Base-by-base conservation (phyloP, 441 rosid genomes). In the Mallotus japonicus region DNA sequence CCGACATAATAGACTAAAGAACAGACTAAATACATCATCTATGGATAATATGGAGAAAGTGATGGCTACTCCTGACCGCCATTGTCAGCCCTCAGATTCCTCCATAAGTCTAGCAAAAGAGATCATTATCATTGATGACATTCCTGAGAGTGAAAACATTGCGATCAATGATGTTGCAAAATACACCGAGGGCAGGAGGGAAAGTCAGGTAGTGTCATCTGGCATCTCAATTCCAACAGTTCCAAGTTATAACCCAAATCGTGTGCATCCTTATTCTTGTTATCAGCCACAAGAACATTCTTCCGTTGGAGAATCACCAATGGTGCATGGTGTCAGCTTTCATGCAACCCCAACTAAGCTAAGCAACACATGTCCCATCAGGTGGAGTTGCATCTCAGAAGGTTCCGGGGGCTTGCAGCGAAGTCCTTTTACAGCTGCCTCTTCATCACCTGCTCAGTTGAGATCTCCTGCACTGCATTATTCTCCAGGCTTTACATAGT, bases 101-200 rank as follows among this genome's bases (percentile, higher is more conserved):
- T 44, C 80, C 28, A 10, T 57, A 65, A 72, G 72, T 77, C 72
- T 78, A 34, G 57, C 40, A n/a, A 86, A 80, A 78, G 90, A 87
- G 78, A 69, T 85, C 63, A 83, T 87, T 49, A 72, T 87, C 78
- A 84, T 87, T 15, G 92, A 90, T 42, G 92, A 88, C 81, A 74
- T 68, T 67, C 76, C 87, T 49, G 87, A 85, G 68, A 77, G 68
- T 62, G 89, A 82, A 71, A 74, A 73, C 15, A 56, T 8, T 32
- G 42, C 62, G 68, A 49, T 62, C 8, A 47, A 47, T 37, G 79
- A 73, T 65, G 65, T 55, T 34, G 70, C 62, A n/a, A 77, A 75
- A 60, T 76, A 69, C 28, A 62, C 58, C 8, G 84, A 73, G 57
- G 79, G 73, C 49, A 73, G 65, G 76, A 72, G 84, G 73, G 81